Evolutionary conservation across 495 filamentous ascomycete species (phyloP), one percentile per base, ranked within the genome.

Genomic region (Sabuloglossum arenarium): DNA sequence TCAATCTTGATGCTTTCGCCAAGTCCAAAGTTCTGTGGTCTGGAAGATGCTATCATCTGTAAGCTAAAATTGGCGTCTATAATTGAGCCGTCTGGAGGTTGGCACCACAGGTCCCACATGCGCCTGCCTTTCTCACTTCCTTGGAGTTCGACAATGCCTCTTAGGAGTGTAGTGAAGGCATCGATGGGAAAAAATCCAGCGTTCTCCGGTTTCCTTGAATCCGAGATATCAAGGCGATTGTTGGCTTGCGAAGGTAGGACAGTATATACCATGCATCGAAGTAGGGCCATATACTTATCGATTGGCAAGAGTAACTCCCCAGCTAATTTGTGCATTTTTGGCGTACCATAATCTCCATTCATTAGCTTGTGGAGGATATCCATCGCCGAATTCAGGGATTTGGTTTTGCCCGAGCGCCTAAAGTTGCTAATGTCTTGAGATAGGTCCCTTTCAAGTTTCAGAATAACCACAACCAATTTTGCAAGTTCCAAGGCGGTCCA

Each of bases 161-260:
- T 60, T 16, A 80, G 65, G 30, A 79, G 51, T 11, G 56, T 53
- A 56, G 77, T 70, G 65, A 80, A 80, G 24, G 73, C 63, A 6
- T 59, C 53, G 0, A 66, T 31, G 23, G 63, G 57, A 58, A 59
- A 32, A n/a, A 37, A 54, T 45, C 45, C 28, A 56, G 45, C 53
- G 66, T 50, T 53, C 56, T 14, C 42, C 6, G 19, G 29, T 55
- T 49, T 43, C 50, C 9, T n/a, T 46, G 37, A 56, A 32, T 28
- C 19, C 42, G 30, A 34, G 24, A 39, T 58, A 16, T 57, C 60
- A 24, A 58, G 62, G 16, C 54, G 28, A 24, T 53, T 61, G 23
- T 53, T 16, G 16, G 66, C 1, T 16, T 28, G 19, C 39, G 39
- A 23, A 64, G 62, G 23, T 74, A 49, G 8, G 9, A 29, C 28